A percentile compares a stretch with the other conserved stretches of the same genome.
These are phyloP conservation scores for Phytophthora litchii DNA, from an alignment of 352 stramenopile genomes.

Conservation along the genomic window DNA sequence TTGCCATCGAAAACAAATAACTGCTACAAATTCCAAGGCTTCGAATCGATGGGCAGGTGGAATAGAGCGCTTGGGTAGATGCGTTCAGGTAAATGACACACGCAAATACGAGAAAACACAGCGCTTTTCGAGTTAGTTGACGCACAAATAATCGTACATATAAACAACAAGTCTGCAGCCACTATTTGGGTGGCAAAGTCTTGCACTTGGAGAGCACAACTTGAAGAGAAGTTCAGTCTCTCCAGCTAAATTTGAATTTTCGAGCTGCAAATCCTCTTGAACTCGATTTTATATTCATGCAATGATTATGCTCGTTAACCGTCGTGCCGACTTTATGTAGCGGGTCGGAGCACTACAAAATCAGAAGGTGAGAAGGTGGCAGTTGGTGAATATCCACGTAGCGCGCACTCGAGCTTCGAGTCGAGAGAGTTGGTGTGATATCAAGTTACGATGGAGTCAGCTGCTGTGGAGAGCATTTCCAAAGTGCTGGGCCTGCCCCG, in stretches of 20 bases:
- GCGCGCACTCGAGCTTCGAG: not conserved
- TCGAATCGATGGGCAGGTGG: slow-evolving; percentile 19
- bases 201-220: not conserved
- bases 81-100: slow-evolving; percentile 16
- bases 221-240: slow-evolving; percentile 3
- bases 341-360: slow-evolving; percentile 10
- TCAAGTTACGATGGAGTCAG: slow-evolving; percentile 32
- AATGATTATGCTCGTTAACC: not conserved
- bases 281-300: not conserved
- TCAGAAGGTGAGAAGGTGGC: slow-evolving; percentile 22
- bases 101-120: too few relatives aligned
- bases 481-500: slow-evolving; percentile 62
- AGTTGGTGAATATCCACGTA: slow-evolving; percentile 11
- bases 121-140: slow-evolving; percentile 1
- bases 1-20: not conserved
- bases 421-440: too few relatives aligned
- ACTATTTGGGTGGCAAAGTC: not conserved
- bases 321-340: slow-evolving; percentile 11
- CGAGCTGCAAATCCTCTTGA: slow-evolving; percentile 3
- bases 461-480: slow-evolving; percentile 57
- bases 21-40: slow-evolving; percentile 1
- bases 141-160: slow-evolving; percentile 4
- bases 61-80: slow-evolving; percentile 20
- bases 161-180: slow-evolving; percentile 13
- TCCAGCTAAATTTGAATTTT: slow-evolving; percentile 1